These are phyloP conservation scores for Ustilago crameri DNA, from an alignment of 1,284 basidiomycete species.

Conservation along the genomic window DNA sequence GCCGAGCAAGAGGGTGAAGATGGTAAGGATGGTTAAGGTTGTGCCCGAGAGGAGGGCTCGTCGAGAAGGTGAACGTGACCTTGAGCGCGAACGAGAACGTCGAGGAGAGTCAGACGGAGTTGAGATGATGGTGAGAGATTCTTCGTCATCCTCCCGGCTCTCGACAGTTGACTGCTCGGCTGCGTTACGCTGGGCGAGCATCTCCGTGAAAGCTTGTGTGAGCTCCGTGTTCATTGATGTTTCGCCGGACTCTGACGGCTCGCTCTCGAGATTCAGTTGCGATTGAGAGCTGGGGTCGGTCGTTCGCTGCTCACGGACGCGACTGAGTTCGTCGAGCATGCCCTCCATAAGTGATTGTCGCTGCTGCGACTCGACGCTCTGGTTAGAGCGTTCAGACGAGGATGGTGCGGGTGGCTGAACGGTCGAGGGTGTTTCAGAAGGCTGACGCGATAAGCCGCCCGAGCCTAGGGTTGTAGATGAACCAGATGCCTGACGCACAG, in stretches of 20 bases:
- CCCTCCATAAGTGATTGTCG: conserved; percentile 29
- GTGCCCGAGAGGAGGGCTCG: conserved; percentile 18
- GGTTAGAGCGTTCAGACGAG: background rate
- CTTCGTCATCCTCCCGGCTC: conserved; percentile 5
- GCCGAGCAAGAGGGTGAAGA: conserved; percentile 26
- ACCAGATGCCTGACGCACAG: background rate
- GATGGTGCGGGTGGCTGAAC: background rate
- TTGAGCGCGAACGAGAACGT: conserved; percentile 1
- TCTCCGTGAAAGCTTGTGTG: conserved; percentile 21
- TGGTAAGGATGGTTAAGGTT: conserved; percentile 19
- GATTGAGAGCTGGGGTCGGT: background rate
- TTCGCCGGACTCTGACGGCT: background rate
- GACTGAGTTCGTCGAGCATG: conserved; percentile 26
- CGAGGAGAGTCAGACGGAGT: conserved; percentile 6
- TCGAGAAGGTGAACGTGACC: conserved; percentile 13
- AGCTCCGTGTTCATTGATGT: conserved; percentile 10
- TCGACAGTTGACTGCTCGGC: background rate
- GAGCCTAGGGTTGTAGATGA: no score
- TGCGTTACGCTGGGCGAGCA: conserved; percentile 21
- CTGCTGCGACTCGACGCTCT: background rate
- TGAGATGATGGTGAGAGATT: conserved; percentile 24
- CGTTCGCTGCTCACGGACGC: conserved; percentile 17
- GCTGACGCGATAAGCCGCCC: no score
- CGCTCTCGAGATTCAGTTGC: background rate
- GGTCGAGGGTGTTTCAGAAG: no score